phyloP scores from a whole-genome alignment of 2,329 filamentous ascomycete genomes.

The Metarhizium robertsii region DNA sequence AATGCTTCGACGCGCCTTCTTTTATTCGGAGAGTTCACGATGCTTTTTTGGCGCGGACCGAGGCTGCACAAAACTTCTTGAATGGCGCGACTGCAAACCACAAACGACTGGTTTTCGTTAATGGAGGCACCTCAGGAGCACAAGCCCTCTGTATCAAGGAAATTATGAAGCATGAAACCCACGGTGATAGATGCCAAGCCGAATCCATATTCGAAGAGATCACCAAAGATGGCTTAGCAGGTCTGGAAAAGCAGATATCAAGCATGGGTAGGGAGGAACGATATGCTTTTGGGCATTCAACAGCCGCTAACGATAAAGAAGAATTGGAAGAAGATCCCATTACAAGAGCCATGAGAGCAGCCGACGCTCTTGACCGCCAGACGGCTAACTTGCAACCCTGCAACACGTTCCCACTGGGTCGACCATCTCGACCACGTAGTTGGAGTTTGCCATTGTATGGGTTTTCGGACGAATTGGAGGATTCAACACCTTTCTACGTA shows the following conservation, averaged over 20 bases:
- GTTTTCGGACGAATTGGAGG: slow-evolving; percentile 32
- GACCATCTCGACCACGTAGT: slow-evolving; percentile 32
- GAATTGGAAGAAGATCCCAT: slow-evolving; percentile 44
- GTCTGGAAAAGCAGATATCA: slow-evolving; percentile 18
- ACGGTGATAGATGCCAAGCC: slow-evolving; percentile 39
- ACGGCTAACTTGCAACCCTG: slow-evolving; percentile 44
- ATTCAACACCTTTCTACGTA: slow-evolving; percentile 37
- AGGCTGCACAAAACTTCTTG: slow-evolving; percentile 43
- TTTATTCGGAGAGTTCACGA: slow-evolving; percentile 42
- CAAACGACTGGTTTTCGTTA: slow-evolving; percentile 50
- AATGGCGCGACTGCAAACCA: slow-evolving; percentile 31
- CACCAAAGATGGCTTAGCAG: slow-evolving; percentile 37
- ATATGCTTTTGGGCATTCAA: slow-evolving; percentile 1
- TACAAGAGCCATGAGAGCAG: slow-evolving; percentile 47
- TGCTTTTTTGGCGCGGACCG: slow-evolving; percentile 35
- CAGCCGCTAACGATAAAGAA: slow-evolving; percentile 13
- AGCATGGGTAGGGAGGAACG: slow-evolving; percentile 10
- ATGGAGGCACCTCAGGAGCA: slow-evolving; percentile 48
- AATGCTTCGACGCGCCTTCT: slow-evolving; percentile 19
- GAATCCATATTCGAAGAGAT: slow-evolving; percentile 41
- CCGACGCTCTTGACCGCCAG: slow-evolving; percentile 46
- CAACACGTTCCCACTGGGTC: slow-evolving; percentile 38
- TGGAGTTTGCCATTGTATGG: slow-evolving; percentile 40
- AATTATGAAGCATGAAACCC: slow-evolving; percentile 43
- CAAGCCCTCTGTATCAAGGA: slow-evolving; percentile 43